Evolutionary conservation across 148 eudicot genomes (phyloP).

Genomic region (Rhododendron vialii): DNA sequence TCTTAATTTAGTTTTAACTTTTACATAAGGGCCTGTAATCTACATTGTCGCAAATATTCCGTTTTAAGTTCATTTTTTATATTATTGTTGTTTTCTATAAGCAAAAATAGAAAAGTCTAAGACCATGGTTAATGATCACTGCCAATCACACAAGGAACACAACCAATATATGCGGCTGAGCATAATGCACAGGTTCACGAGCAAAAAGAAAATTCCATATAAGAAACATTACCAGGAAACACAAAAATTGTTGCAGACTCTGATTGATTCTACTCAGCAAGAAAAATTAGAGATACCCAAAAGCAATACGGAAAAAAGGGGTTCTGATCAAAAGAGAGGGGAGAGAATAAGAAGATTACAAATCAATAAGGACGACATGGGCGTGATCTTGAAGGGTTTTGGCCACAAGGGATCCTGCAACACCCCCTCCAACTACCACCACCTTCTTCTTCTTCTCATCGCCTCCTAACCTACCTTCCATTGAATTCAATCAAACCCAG

Average conservation of each 20-base stretch:
- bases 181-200: neutral
- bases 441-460: slow-evolving; percentile 13
- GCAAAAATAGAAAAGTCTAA: too few relatives aligned
- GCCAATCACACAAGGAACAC: neutral
- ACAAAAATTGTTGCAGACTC: neutral
- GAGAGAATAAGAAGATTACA: slow-evolving; percentile 13
- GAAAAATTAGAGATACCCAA: neutral
- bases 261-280: neutral
- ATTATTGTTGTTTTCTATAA: too few relatives aligned
- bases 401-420: slow-evolving; percentile 29
- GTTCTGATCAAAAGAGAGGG: neutral
- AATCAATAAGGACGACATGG: slow-evolving; percentile 26
- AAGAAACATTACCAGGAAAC: neutral
- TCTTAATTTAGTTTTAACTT: too few relatives aligned
- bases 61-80: too few relatives aligned
- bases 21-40: too few relatives aligned
- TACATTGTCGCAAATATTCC: too few relatives aligned
- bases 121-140: too few relatives aligned
- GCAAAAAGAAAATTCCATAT: neutral
- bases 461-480: neutral
- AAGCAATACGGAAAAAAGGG: neutral
- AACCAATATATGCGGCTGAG: neutral
- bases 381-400: slow-evolving; percentile 25
- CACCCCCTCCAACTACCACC: slow-evolving; percentile 33
- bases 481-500: neutral